Percentiles rank a stretch among this genome's conserved stretches.
Evolutionary conservation across 2,329 filamentous ascomycete genomes (phyloP).

Genomic region (Hymenoscyphus scutula): DNA sequence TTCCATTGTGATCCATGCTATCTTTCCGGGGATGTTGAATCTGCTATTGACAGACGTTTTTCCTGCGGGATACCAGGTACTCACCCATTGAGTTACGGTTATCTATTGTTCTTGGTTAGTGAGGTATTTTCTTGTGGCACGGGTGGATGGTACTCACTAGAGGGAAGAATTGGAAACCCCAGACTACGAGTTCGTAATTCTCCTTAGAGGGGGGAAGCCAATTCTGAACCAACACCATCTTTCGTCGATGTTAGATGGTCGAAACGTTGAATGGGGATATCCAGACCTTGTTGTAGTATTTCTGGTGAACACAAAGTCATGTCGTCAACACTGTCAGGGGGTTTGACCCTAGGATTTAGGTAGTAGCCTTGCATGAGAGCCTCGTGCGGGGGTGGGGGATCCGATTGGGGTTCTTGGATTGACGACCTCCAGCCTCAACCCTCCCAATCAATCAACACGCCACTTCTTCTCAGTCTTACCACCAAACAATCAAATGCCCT

Average conservation of each 20-base stretch:
- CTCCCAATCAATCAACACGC: not conserved
- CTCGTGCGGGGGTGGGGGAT: not conserved
- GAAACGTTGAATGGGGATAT: too few relatives aligned
- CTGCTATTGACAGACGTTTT: slow-evolving; percentile 77
- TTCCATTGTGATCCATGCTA: slow-evolving; percentile 90
- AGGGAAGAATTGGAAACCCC: slow-evolving; percentile 48
- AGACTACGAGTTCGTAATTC: slow-evolving; percentile 54
- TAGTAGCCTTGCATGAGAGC: slow-evolving; percentile 13
- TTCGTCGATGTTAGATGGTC: not conserved
- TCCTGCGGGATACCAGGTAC: slow-evolving; percentile 84
- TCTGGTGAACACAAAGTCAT: not conserved
- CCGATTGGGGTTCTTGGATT: not conserved
- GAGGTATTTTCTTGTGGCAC: not conserved
- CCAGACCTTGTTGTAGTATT: not conserved
- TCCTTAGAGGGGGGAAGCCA: slow-evolving; percentile 55
- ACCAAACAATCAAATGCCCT: not conserved
- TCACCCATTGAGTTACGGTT: slow-evolving; percentile 67
- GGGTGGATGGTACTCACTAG: slow-evolving; percentile 42
- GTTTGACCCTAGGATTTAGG: not conserved
- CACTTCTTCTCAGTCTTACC: too few relatives aligned
- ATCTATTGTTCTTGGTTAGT: slow-evolving; percentile 48
- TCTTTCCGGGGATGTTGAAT: slow-evolving; percentile 84
- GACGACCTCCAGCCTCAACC: slow-evolving; percentile 5
- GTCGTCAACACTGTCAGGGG: not conserved
- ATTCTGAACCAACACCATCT: slow-evolving; percentile 32